A percentile compares a stretch with the other conserved stretches of the same genome.
Evolutionary conservation across 495 filamentous ascomycete genomes (phyloP).

Genomic region (Lasiosphaeriaceae sp.): DNA sequence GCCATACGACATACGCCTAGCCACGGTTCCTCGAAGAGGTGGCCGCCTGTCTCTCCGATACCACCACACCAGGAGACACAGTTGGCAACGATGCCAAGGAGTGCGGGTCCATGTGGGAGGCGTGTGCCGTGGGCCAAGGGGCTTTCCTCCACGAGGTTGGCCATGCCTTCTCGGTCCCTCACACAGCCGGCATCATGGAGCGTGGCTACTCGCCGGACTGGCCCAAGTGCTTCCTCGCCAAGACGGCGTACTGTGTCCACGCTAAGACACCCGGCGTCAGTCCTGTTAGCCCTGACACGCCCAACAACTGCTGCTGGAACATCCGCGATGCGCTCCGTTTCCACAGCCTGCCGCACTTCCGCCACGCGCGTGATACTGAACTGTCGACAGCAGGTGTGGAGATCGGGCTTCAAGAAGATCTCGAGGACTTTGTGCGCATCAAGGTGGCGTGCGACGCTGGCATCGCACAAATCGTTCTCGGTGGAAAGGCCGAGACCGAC

Average conservation of each 20-base stretch:
- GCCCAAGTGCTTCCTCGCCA: slow-evolving; percentile 31
- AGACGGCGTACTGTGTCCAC: not conserved
- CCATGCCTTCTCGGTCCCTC: slow-evolving; percentile 36
- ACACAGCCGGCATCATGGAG: slow-evolving; percentile 37
- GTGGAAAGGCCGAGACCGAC: not conserved
- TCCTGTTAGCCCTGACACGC: not conserved
- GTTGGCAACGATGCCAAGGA: slow-evolving; percentile 39
- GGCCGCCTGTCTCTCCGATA: slow-evolving; percentile 28
- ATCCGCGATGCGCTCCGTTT: slow-evolving; percentile 33
- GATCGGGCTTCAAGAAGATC: not conserved
- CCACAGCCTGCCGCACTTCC: slow-evolving; percentile 32
- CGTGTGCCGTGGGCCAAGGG: slow-evolving; percentile 41
- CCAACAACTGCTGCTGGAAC: slow-evolving; percentile 34
- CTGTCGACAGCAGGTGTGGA: slow-evolving; percentile 8
- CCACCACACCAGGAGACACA: slow-evolving; percentile 24
- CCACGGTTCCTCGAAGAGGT: slow-evolving; percentile 40
- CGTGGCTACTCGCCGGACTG: slow-evolving; percentile 36
- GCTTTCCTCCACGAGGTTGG: slow-evolving; percentile 41
- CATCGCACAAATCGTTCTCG: slow-evolving; percentile 5
- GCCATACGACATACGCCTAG: slow-evolving; percentile 44
- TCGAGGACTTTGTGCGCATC: not conserved
- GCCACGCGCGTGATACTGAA: slow-evolving; percentile 26
- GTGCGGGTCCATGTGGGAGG: slow-evolving; percentile 34
- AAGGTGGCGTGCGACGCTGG: slow-evolving; percentile 7
- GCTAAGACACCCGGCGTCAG: not conserved